These are phyloP conservation scores for Trichoderma reesei DNA, from an alignment of 495 filamentous ascomycete genomes.

Conservation along the genomic window DNA sequence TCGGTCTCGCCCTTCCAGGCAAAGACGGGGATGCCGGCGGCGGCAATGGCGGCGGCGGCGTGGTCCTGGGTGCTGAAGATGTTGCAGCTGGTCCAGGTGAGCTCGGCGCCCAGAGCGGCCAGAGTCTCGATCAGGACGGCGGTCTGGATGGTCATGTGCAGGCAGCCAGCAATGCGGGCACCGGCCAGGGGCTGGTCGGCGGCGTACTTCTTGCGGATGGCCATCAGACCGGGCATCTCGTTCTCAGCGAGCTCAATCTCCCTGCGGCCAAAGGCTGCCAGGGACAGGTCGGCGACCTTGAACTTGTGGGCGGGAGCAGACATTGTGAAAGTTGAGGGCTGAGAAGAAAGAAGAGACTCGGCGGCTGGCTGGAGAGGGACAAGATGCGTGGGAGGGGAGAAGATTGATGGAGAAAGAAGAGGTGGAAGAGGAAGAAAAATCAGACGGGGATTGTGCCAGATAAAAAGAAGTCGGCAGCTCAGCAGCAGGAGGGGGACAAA, in stretches of 20 bases:
- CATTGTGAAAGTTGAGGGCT: conserved; percentile 30
- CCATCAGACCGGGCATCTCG: conserved; percentile 97
- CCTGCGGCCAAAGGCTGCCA: conserved; percentile 96
- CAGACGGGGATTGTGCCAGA: conserved; percentile 4
- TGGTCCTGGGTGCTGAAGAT: conserved; percentile 99
- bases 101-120: conserved; percentile 84
- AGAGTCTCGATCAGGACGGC: conserved; percentile 98
- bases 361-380: background rate
- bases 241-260: conserved; percentile 98
- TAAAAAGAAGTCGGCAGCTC: conserved; percentile 11
- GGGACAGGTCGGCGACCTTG: conserved; percentile 97
- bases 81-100: conserved; percentile 97
- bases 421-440: conserved; percentile 14
- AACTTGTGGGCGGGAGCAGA: conserved; percentile 80
- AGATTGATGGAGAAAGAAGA: conserved; percentile 13
- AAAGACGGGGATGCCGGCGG: conserved; percentile 88
- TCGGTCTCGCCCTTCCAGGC: conserved; percentile 99
- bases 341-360: conserved; percentile 10
- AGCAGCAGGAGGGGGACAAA: conserved; percentile 4
- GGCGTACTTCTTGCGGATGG: conserved; percentile 84
- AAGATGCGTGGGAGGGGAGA: conserved; percentile 1
- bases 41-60: conserved; percentile 93
- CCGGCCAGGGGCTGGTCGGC: conserved; percentile 86
- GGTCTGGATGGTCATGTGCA: conserved; percentile 99
- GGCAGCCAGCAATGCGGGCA: conserved; percentile 84